Conservation (phyloP, 306 rosid genomes). For the Quercus alba region DNA sequence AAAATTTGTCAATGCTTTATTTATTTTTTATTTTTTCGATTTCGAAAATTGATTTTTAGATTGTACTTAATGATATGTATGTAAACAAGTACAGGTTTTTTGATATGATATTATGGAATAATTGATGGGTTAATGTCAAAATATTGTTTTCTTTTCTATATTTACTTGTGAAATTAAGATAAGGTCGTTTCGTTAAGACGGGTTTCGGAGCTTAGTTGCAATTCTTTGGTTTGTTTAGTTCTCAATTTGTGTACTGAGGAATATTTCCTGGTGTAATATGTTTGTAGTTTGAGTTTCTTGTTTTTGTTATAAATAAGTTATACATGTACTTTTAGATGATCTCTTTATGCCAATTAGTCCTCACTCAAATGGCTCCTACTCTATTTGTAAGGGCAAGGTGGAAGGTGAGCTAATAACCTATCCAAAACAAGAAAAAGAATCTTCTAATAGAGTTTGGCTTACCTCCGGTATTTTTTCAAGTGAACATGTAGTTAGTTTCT, state of each 20-base stretch:
- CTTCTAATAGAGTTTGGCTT: no score
- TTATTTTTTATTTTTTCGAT: neutral
- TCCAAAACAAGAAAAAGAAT: no score
- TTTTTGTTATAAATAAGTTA: neutral
- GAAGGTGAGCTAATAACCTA: no score
- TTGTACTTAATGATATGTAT: neutral
- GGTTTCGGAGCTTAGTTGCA: no score
- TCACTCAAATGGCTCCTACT: no score
- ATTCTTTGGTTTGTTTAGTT: neutral
- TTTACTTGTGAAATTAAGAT: neutral
- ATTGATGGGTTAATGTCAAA: neutral
- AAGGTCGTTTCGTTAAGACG: neutral
- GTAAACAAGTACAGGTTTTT: neutral
- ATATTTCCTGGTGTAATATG: no score
- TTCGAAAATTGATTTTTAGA: neutral
- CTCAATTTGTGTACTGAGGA: neutral
- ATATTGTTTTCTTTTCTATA: neutral
- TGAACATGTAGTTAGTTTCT: no score
- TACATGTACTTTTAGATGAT: neutral
- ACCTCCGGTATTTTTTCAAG: fast-evolving
- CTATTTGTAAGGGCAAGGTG: no score
- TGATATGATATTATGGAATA: constrained; percentile 9
- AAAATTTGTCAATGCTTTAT: constrained; percentile 8
- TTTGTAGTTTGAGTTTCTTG: neutral
- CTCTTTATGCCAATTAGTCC: neutral